These are phyloP conservation scores for Peronospora tabacina DNA, from an alignment of 352 stramenopile species.

Conservation along the genomic window DNA sequence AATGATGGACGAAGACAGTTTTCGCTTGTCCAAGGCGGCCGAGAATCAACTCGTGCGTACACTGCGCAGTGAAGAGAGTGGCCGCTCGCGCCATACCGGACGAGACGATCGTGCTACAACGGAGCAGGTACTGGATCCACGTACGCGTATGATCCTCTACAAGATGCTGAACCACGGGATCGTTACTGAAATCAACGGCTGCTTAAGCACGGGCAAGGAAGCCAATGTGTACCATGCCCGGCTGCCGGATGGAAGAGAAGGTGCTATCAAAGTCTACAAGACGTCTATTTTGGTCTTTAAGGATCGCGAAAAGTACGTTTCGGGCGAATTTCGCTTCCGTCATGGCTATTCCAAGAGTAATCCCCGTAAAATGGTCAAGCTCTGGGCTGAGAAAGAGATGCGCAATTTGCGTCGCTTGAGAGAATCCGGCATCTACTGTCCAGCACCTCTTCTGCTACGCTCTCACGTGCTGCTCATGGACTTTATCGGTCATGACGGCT, in stretches of 20 bases:
- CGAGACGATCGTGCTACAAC: constrained; percentile 97
- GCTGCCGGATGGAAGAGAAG: constrained; percentile 63
- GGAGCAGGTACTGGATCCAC: constrained; percentile 96
- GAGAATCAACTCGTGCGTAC: constrained; percentile 72
- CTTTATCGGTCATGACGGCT: constrained; percentile 95
- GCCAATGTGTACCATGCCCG: constrained; percentile 99
- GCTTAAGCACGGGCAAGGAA: constrained; percentile 98
- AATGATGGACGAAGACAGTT: constrained; percentile 63
- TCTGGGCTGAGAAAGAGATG: constrained; percentile 99
- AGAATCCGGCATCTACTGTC: constrained; percentile 87
- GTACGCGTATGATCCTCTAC: constrained; percentile 98
- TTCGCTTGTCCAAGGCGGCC: constrained; percentile 67
- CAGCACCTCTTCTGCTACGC: constrained; percentile 91
- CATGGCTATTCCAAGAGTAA: constrained; percentile 96
- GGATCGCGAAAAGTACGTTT: constrained; percentile 98
- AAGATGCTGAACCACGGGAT: constrained; percentile 96
- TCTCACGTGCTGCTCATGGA: constrained; percentile 98
- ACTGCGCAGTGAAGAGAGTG: constrained; percentile 70
- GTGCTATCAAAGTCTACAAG: constrained; percentile 83
- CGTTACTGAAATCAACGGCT: constrained; percentile 96
- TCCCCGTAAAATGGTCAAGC: constrained; percentile 99
- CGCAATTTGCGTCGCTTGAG: constrained; percentile 93
- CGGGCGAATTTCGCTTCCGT: constrained; percentile 96
- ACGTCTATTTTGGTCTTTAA: constrained; percentile 98
- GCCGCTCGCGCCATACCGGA: constrained; percentile 86